Percentiles rank a stretch among this genome's conserved stretches.
phyloP scores from a whole-genome alignment of 805 yeast species.

The Wickerhamiella azymoides region DNA sequence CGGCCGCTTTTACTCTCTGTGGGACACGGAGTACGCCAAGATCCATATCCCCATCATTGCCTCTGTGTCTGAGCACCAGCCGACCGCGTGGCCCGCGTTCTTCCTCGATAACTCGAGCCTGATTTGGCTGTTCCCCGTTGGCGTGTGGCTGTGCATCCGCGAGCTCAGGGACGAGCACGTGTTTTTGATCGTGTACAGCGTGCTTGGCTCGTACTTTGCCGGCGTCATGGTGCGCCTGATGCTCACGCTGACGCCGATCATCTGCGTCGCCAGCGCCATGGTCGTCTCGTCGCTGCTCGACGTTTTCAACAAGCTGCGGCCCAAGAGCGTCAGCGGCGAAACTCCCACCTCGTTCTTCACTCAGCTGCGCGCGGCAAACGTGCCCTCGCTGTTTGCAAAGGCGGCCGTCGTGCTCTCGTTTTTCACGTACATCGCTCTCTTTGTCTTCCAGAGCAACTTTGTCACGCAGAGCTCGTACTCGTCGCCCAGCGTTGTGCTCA shows the following conservation, averaged over 20 bases:
- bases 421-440: slow-evolving; percentile 57
- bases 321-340: too few species aligned
- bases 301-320: slow-evolving; percentile 44
- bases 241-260: slow-evolving; percentile 91
- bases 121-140: slow-evolving; percentile 98
- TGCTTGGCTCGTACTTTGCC: slow-evolving; percentile 92
- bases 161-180: slow-evolving; percentile 86
- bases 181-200: slow-evolving; percentile 79
- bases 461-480: slow-evolving; percentile 92
- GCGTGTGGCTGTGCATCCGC: slow-evolving; percentile 79
- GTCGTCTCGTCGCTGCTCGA: slow-evolving; percentile 77
- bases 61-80: slow-evolving; percentile 98
- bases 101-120: slow-evolving; percentile 86
- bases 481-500: slow-evolving; percentile 92
- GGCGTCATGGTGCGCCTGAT: slow-evolving; percentile 98
- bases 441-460: slow-evolving; percentile 93
- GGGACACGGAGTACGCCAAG: slow-evolving; percentile 97
- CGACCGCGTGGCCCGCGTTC: slow-evolving; percentile 99
- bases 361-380: slow-evolving; percentile 12
- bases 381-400: slow-evolving; percentile 35
- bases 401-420: slow-evolving; percentile 52
- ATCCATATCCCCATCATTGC: slow-evolving; percentile 98
- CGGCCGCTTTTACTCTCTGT: slow-evolving; percentile 93
- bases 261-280: slow-evolving; percentile 85
- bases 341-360: too few species aligned